Percentiles rank a stretch among this genome's conserved stretches.
phyloP scores from a whole-genome alignment of 2,329 filamentous ascomycete genomes.

The Didymella lethalis region DNA sequence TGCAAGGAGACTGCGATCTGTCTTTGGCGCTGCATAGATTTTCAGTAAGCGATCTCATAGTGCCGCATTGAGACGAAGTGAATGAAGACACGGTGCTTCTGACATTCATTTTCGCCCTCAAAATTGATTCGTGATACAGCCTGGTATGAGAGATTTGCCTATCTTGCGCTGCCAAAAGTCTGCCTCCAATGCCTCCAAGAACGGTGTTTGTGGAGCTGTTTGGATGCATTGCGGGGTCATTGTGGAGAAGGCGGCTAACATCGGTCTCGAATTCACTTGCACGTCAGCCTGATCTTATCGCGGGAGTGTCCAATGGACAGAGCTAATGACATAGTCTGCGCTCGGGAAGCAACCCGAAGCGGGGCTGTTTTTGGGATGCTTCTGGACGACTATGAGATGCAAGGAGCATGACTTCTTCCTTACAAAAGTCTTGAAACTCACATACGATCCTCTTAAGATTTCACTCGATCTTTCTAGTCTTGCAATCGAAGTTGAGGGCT shows the following conservation, averaged over 20 bases:
- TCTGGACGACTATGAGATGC: conserved; percentile 4
- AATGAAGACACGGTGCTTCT: background rate
- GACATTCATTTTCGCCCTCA: background rate
- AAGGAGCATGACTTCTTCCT: background rate
- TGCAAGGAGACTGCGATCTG: conserved; percentile 28
- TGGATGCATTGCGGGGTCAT: conserved; percentile 16
- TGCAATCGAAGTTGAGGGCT: background rate
- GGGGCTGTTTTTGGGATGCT: conserved; percentile 4
- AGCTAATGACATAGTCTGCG: conserved; percentile 11
- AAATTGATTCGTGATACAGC: background rate
- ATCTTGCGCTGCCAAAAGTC: background rate
- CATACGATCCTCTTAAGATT: background rate
- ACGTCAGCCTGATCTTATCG: conserved; percentile 13
- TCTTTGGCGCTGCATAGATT: conserved; percentile 20
- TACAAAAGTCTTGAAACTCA: background rate
- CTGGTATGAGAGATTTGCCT: background rate
- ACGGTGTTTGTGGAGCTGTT: conserved; percentile 6
- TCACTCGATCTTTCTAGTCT: background rate
- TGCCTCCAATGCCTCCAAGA: conserved; percentile 6
- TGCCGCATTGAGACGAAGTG: conserved; percentile 8
- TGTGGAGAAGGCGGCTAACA: conserved; percentile 16
- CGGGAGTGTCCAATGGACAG: conserved; percentile 1
- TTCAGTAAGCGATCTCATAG: background rate
- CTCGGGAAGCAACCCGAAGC: conserved; percentile 18
- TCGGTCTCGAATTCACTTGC: conserved; percentile 11